Conservation (phyloP, 2,329 filamentous ascomycete genomes). For the Paecilomyces fulvus region DNA sequence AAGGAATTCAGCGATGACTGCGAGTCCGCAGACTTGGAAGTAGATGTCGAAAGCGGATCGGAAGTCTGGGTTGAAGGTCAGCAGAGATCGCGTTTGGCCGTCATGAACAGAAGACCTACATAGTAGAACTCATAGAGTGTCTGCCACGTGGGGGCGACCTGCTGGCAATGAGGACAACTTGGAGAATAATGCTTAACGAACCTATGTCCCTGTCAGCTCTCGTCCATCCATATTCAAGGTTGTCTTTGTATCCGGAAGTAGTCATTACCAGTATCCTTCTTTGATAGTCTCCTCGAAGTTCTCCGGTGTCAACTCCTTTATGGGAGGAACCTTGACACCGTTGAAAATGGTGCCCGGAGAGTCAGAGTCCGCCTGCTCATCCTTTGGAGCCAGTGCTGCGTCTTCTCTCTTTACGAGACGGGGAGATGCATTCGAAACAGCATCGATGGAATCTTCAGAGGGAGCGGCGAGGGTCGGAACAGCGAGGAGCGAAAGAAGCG, state of each 20-base stretch:
- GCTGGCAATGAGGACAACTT: constrained; percentile 60
- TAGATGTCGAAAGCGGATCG: constrained; percentile 52
- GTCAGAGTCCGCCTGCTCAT: constrained; percentile 10
- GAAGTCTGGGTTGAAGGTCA: constrained; percentile 55
- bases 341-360: constrained; percentile 40
- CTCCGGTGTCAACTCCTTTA: constrained; percentile 41
- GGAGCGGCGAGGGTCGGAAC: constrained; percentile 24
- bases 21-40: constrained; percentile 42
- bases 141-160: constrained; percentile 77
- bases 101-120: constrained; percentile 19
- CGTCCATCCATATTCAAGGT: background rate
- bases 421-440: constrained; percentile 5
- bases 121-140: constrained; percentile 91
- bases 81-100: constrained; percentile 3
- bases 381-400: background rate
- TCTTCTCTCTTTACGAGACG: constrained; percentile 21
- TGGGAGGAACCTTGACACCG: constrained; percentile 42
- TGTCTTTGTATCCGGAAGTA: background rate
- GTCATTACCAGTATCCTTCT: constrained; percentile 43
- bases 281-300: constrained; percentile 42
- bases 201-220: constrained; percentile 21
- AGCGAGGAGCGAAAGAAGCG: constrained; percentile 28
- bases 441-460: constrained; percentile 8
- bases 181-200: constrained; percentile 48
- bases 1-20: constrained; percentile 56